Conservation (phyloP, 495 filamentous ascomycete genomes). For the Acidiella bohemica region DNA sequence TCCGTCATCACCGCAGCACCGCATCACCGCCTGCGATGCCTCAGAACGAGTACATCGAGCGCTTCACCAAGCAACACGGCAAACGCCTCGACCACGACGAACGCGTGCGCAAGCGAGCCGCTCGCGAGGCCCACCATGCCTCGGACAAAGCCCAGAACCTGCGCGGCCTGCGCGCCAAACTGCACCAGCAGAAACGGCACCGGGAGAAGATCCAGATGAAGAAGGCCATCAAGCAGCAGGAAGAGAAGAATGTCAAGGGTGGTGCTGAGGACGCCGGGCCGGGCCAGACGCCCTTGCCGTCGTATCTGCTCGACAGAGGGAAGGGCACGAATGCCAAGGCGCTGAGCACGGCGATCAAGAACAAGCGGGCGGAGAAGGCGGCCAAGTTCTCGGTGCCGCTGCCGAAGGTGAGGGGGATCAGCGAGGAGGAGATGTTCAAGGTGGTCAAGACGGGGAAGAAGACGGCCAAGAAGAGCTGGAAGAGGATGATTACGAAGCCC, state of each 20-base stretch:
- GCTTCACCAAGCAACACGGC: constrained; percentile 70
- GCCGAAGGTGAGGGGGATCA: constrained; percentile 86
- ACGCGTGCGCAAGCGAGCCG: constrained; percentile 70
- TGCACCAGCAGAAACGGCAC: constrained; percentile 86
- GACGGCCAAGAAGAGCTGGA: constrained; percentile 71
- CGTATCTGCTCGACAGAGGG: constrained; percentile 80
- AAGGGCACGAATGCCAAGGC: constrained; percentile 83
- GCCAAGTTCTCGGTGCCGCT: constrained; percentile 92
- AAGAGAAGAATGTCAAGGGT: constrained; percentile 89
- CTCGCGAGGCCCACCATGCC: constrained; percentile 73
- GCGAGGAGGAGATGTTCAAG: constrained; percentile 97
- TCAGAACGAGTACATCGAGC: constrained; percentile 93
- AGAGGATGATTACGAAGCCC: constrained; percentile 89
- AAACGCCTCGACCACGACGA: constrained; percentile 82
- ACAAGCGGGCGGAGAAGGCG: constrained; percentile 79
- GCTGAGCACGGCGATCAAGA: constrained; percentile 70
- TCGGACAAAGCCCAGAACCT: constrained; percentile 85
- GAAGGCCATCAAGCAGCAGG: constrained; percentile 85
- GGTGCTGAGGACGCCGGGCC: constrained; percentile 64
- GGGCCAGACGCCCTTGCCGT: constrained; percentile 58
- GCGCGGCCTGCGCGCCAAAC: constrained; percentile 80
- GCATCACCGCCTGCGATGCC: constrained; percentile 41
- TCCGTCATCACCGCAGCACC: too few relatives aligned
- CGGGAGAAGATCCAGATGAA: constrained; percentile 99
- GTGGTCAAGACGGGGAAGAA: constrained; percentile 91